Evolutionary conservation across 768 basidiomycete species (phyloP).

Genomic region (Tulasnella sp.): DNA sequence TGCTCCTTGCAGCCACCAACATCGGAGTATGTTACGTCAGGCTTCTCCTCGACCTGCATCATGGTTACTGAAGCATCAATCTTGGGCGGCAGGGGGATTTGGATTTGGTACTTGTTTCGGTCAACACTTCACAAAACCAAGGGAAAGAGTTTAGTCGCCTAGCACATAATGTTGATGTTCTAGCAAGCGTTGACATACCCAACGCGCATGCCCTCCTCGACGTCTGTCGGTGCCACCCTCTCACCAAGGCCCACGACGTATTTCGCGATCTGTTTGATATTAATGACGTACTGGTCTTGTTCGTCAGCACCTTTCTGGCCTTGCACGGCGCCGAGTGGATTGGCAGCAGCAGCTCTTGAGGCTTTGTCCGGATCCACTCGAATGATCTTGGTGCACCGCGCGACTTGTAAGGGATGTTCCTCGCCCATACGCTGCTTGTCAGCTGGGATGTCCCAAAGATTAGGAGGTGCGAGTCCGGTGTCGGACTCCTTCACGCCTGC

Average conservation of each 20-base stretch:
- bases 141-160: neutral
- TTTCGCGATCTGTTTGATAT: conserved; percentile 99
- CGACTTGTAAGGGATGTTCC: conserved; percentile 92
- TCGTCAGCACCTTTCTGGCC: conserved; percentile 97
- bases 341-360: conserved; percentile 65
- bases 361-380: conserved; percentile 65
- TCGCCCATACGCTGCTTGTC: conserved; percentile 85
- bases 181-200: conserved; percentile 41
- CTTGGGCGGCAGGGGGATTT: conserved; percentile 96
- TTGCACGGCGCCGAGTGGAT: conserved; percentile 63
- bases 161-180: neutral
- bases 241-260: conserved; percentile 97
- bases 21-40: conserved; percentile 95
- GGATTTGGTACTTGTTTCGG: conserved; percentile 94
- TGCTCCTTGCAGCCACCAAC: conserved; percentile 99
- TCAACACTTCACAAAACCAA: conserved; percentile 65
- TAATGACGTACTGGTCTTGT: conserved; percentile 98
- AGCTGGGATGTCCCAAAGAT: conserved; percentile 92
- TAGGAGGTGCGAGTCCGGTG: conserved; percentile 92
- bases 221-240: conserved; percentile 92
- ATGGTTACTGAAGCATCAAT: conserved; percentile 99
- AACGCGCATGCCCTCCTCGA: conserved; percentile 99
- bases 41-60: conserved; percentile 99
- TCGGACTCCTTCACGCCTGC: conserved; percentile 94
- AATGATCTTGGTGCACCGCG: conserved; percentile 97